Evolutionary conservation across 768 basidiomycete species (phyloP).

Genomic region (Lactifluus subvellereus): DNA sequence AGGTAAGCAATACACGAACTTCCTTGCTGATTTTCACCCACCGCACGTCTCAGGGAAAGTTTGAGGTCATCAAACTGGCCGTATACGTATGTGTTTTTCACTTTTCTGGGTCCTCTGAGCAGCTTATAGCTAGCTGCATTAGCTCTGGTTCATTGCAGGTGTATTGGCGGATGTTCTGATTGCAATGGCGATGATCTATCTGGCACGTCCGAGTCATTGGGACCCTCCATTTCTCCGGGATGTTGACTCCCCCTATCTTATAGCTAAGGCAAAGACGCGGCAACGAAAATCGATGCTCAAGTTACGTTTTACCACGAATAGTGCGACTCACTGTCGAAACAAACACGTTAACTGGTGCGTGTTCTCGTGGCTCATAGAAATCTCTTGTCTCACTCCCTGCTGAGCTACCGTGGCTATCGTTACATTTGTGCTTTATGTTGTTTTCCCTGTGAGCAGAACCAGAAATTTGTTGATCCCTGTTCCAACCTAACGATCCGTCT

Average conservation of each 20-base stretch:
- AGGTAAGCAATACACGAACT: background rate
- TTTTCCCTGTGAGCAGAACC: conserved; percentile 2
- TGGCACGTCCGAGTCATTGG: conserved; percentile 1
- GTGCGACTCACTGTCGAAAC: conserved; percentile 28
- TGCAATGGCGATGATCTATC: conserved; percentile 5
- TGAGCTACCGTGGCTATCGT: conserved; percentile 5
- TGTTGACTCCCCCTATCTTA: background rate
- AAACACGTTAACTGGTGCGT: conserved; percentile 20
- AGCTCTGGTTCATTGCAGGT: conserved; percentile 14
- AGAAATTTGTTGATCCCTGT: background rate
- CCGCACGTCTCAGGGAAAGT: background rate
- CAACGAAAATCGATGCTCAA: conserved; percentile 2
- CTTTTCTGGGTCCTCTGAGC: background rate
- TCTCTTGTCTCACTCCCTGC: background rate
- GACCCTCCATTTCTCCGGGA: no score
- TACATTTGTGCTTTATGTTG: conserved; percentile 6
- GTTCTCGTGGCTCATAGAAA: background rate
- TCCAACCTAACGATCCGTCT: background rate
- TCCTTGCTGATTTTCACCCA: background rate
- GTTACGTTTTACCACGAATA: conserved; percentile 22
- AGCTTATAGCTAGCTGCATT: background rate
- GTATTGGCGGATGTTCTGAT: conserved; percentile 13
- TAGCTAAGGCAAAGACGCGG: background rate
- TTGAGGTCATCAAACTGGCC: background rate
- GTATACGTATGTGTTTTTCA: background rate